These are phyloP conservation scores for Elaeis oleifera DNA, from an alignment of 202 grass and related monocot genomes.

Conservation along the genomic window DNA sequence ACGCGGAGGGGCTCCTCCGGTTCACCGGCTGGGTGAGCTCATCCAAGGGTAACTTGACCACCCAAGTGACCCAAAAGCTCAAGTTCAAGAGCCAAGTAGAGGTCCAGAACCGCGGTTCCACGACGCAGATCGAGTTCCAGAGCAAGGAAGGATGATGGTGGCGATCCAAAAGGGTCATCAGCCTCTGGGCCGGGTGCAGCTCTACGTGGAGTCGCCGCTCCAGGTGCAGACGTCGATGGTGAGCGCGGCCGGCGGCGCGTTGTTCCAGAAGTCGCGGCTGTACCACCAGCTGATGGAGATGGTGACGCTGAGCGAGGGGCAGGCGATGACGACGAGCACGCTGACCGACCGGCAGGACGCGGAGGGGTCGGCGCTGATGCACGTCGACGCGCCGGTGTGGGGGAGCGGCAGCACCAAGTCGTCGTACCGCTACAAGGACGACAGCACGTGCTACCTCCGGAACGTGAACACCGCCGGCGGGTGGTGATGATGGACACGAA, in stretches of 20 bases:
- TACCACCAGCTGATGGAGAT: constrained; percentile 5
- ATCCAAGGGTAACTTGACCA: constrained; percentile 8
- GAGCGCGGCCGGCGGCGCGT: background rate
- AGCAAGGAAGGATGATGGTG: constrained; percentile 4
- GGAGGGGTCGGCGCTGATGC: constrained; percentile 9
- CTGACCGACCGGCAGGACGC: constrained; percentile 12
- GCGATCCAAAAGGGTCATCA: background rate
- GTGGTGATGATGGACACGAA: background rate
- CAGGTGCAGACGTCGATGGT: background rate
- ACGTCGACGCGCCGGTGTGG: constrained; percentile 13
- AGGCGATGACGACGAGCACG: background rate
- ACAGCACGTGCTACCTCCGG: constrained; percentile 3
- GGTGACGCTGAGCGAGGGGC: background rate
- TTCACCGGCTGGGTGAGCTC: constrained; percentile 14
- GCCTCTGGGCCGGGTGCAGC: background rate
- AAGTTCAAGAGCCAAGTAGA: constrained; percentile 9
- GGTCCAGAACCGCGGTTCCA: background rate
- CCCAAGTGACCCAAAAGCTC: constrained; percentile 6
- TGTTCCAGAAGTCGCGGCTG: constrained; percentile 2
- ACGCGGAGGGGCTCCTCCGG: background rate
- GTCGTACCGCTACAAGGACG: constrained; percentile 3
- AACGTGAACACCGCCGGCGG: background rate
- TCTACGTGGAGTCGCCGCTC: background rate
- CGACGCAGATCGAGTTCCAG: background rate
- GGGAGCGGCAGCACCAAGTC: constrained; percentile 12